Percentiles rank a stretch among this genome's conserved stretches.
phyloP scores from a whole-genome alignment of 2,329 filamentous ascomycete genomes.

The Ilyonectria destructans region DNA sequence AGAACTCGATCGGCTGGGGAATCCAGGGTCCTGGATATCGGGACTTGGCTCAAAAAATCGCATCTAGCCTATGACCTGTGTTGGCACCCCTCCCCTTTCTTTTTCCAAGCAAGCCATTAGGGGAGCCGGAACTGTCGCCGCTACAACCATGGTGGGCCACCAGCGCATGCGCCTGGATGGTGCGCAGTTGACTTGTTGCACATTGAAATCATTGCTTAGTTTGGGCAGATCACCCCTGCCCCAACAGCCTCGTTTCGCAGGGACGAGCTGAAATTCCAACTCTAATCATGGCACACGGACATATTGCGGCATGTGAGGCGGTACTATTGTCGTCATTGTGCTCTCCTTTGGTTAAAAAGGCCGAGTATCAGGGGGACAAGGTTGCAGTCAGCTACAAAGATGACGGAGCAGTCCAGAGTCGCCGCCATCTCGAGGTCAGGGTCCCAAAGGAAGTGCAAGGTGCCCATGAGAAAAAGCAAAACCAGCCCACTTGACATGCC shows the following conservation, averaged over 20 bases:
- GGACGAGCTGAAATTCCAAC: constrained; percentile 7
- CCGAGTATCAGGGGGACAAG: constrained; percentile 7
- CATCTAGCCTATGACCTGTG: background rate
- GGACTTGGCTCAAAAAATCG: background rate
- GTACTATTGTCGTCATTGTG: constrained; percentile 8
- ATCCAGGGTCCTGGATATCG: constrained; percentile 5
- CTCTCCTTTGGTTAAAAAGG: constrained; percentile 5
- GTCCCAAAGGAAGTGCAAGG: background rate
- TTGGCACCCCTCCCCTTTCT: constrained; percentile 3
- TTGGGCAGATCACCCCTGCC: background rate
- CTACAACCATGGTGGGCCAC: constrained; percentile 9
- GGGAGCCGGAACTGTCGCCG: constrained; percentile 5
- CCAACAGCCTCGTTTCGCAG: background rate
- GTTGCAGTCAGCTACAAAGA: constrained; percentile 2
- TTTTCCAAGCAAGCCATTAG: constrained; percentile 8
- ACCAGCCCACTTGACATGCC: constrained; percentile 11
- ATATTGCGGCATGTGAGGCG: constrained; percentile 13
- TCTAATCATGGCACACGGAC: background rate
- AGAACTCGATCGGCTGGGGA: constrained; percentile 6
- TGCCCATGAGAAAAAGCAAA: constrained; percentile 21
- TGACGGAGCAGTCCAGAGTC: constrained; percentile 1
- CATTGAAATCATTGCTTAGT: background rate
- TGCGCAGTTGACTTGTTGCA: background rate
- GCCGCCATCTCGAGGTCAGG: background rate
- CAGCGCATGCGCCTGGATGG: constrained; percentile 5